Evolutionary conservation across 805 yeast species (phyloP).

Genomic region (Candida sphagnicola): DNA sequence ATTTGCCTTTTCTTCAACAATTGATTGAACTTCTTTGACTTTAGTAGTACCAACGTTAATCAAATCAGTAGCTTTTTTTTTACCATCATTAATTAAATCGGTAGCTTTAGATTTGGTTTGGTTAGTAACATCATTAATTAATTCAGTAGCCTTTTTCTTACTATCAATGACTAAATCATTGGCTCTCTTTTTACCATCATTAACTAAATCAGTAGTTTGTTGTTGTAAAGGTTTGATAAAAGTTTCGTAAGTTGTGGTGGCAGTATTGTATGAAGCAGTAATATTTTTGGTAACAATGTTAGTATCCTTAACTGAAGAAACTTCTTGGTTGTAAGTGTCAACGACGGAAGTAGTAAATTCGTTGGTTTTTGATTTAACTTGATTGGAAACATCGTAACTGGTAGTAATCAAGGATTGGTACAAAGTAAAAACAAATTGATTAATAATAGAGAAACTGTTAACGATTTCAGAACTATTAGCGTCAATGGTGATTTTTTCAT

Average conservation of each 20-base stretch:
- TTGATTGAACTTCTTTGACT: too few species aligned
- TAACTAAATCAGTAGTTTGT: constrained; percentile 36
- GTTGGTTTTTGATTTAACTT: constrained; percentile 6
- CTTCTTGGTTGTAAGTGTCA: constrained; percentile 32
- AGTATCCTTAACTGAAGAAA: constrained; percentile 17
- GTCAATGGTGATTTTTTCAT: neutral
- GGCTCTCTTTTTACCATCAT: constrained; percentile 16
- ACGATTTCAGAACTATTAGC: too few species aligned
- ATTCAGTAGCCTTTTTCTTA: constrained; percentile 30
- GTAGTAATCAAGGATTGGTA: constrained; percentile 20
- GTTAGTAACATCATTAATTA: constrained; percentile 24
- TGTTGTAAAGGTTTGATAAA: constrained; percentile 37
- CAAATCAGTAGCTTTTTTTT: constrained; percentile 8
- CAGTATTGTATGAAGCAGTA: constrained; percentile 32
- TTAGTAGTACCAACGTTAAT: constrained; percentile 1
- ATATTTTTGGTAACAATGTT: constrained; percentile 29
- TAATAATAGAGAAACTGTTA: constrained; percentile 16
- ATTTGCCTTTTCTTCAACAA: constrained; percentile 5
- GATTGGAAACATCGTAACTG: constrained; percentile 6
- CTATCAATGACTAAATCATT: constrained; percentile 29
- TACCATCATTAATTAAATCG: constrained; percentile 13
- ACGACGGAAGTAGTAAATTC: constrained; percentile 22
- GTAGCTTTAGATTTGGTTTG: constrained; percentile 34
- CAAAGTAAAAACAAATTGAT: constrained; percentile 15
- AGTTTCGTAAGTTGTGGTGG: constrained; percentile 25